Conservation (phyloP, 768 basidiomycete genomes). For the Lactarius vividus region DNA sequence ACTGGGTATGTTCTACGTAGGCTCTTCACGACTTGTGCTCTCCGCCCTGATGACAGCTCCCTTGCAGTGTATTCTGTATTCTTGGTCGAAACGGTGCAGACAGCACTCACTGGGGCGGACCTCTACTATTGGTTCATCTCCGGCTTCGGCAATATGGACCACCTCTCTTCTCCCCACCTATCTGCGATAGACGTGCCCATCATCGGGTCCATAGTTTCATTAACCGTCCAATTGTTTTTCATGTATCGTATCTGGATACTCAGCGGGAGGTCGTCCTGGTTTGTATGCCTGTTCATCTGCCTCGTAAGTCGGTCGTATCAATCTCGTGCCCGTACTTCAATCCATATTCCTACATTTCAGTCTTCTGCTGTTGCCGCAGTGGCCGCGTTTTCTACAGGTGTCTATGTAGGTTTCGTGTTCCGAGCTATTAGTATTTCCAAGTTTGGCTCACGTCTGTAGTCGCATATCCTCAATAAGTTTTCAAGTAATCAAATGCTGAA, state of each 20-base stretch:
- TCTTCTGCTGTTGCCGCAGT: not conserved
- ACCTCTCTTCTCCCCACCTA: constrained; percentile 27
- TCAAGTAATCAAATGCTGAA: not conserved
- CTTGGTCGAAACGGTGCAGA: constrained; percentile 31
- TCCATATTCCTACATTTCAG: not conserved
- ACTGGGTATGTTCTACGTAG: constrained; percentile 7
- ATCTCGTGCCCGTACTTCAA: not conserved
- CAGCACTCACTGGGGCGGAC: constrained; percentile 31
- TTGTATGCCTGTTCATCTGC: constrained; percentile 2
- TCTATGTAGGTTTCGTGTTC: constrained; percentile 2
- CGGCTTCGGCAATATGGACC: constrained; percentile 33
- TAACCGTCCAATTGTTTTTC: constrained; percentile 12
- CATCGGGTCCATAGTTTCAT: constrained; percentile 1
- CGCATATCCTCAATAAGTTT: not conserved
- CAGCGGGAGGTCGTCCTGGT: not conserved
- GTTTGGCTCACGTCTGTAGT: not conserved
- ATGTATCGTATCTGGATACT: constrained; percentile 6
- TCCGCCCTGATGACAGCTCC: not conserved
- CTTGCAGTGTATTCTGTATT: constrained; percentile 32
- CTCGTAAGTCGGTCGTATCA: not conserved
- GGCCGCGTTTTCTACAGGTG: not conserved
- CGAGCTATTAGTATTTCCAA: not conserved
- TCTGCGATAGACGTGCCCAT: constrained; percentile 32
- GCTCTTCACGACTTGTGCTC: not conserved
- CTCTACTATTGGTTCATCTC: constrained; percentile 33